Base-by-base conservation (phyloP, 1,284 basidiomycete species). In the Marasmius oreades region DNA sequence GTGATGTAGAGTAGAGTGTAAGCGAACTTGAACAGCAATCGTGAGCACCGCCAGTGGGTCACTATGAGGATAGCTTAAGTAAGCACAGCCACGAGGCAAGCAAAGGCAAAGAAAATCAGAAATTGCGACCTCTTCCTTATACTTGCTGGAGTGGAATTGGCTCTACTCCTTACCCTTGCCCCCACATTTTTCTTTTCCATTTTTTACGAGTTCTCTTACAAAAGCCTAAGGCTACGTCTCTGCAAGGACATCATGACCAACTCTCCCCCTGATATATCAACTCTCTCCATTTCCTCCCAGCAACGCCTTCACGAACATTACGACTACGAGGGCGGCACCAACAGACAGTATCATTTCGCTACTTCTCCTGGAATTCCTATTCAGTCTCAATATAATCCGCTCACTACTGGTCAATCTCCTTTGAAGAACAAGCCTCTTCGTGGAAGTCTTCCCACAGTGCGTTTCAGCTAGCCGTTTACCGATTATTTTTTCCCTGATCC, bases 291-390 rank as follows among this genome's bases (percentile, higher is more conserved):
- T 73, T 77, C 82, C 63, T 76, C 80, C 60, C 83, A 82, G 72
- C 85, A 82, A 83, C 88, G 86, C 80, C 81, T 88, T 78, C 83
- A 91, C 77, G 88, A 91, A 72, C 73, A 77, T 88, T 90, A 90
- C 74, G 90, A 92, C 78, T 89, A 85, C 73, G 87, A 90, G 70
- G 79, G 76, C 72, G 76, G 75, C 66, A 67, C 73, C 65, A 73
- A 68, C 68, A 82, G 85, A 70, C 71, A 77, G 63, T 89, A 85
- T 73, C 86, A 86, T 67, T 91, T 84, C 70, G 74, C 80, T 54
- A 85, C 88, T 16, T 82, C 85, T 54, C 81, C 83, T 61, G 80
- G 80, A 69, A 79, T 88, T 68, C 77, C 81, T n/a, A 74, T 75
- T 61, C 85, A 83, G 70, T 76, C 82, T 51, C 78, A 77, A 65